Evolutionary conservation across 2,329 filamentous ascomycete genomes (phyloP), one percentile per base, ranked within the genome.

Genomic region (Aspergillus puulaauensis): DNA sequence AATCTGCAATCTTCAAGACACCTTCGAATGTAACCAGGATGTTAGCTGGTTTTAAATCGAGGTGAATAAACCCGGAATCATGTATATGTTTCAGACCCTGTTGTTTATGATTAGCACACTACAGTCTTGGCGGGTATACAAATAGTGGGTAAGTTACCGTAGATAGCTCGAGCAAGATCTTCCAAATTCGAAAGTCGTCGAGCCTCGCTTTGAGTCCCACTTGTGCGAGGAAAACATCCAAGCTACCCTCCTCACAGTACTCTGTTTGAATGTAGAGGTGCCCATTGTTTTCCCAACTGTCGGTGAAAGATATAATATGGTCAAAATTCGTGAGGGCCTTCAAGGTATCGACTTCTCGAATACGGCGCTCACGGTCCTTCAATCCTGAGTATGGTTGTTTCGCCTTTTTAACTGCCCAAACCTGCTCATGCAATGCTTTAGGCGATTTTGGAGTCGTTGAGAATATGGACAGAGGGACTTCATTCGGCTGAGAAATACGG

Each of bases 101-200:
- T 14, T 96, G 62, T 14, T 56, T 11, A 46, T 47, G 11, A 41
- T 24, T n/a, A 58, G 66, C 57, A 64, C 54, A 44, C 48, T 23
- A 8, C 14, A 44, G 21, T 17, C 8, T 11, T n/a, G 15, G 15
- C 35, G 15, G 14, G 31, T 39, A 24, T 7, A 50, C 6, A 9
- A 11, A 12, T 35, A 11, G 17, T 27, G 15, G 33, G n/a, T 17
- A 39, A 31, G 14, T 33, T 84, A 95, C 91, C 80, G 89, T 79
- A 68, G 88, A 84, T 58, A 96, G 77, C 73, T 99, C 95, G 43
- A 96, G 84, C 66, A 98, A 79, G 57, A 98, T 93, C 79, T 99
- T 99, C 91, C 95, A 99, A 74, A 98, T 97, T 61, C 95, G 86
- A 77, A 99, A 99, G 73, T 98, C 95, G 75, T 99, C 95, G 64